Evolutionary conservation across 352 stramenopile species (phyloP), one percentile per base, ranked within the genome.

Genomic region (Globisporangium viniferum): DNA sequence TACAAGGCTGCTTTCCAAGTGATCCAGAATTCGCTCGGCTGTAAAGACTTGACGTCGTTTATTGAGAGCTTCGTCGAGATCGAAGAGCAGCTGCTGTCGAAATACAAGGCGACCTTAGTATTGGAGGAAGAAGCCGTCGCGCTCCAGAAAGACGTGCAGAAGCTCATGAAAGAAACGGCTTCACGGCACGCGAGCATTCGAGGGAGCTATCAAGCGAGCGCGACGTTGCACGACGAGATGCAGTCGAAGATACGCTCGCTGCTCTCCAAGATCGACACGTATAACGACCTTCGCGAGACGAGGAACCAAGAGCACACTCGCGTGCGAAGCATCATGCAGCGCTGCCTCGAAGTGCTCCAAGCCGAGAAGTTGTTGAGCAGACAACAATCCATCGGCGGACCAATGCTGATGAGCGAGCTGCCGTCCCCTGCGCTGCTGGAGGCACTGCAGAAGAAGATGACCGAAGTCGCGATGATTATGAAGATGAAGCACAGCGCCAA

Each of bases 391-490:
- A 67, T 72, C 5, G 22, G 59, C 1, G 71, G 73, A 12, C 65
- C 77, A 5, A 51, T 84, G 46, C 68, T 84, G 9, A 71, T 86
- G 68, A 86, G 79, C n/a, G 82, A 90, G 36, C 55, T 86, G 4
- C 65, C 69, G 39, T 82, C 77, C 41, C 76, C 75, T 0, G 73
- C 78, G 29, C 72, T 90, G 36, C 59, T 90, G 29, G 82, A 90
- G 49, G 78, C 74, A 51, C 59, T 90, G 18, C 82, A 90, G 63
- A 84, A 86, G 62, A 89, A 88, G 54, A 83, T 90, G 77, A 88
- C 80, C 2, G 80, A 90, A 22, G 79, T 89, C 3, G 77, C 80
- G 5, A 79, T 90, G 60, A 77, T 73, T 24, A 73, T 90, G 46
- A 90, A 89, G 66, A 62, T 89, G 3, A 78, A 82, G 41, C 80